A percentile compares a stretch with the other conserved stretches of the same genome.
These are phyloP conservation scores for Corymbia calophylla DNA, from an alignment of 441 rosid genomes.

Conservation along the genomic window DNA sequence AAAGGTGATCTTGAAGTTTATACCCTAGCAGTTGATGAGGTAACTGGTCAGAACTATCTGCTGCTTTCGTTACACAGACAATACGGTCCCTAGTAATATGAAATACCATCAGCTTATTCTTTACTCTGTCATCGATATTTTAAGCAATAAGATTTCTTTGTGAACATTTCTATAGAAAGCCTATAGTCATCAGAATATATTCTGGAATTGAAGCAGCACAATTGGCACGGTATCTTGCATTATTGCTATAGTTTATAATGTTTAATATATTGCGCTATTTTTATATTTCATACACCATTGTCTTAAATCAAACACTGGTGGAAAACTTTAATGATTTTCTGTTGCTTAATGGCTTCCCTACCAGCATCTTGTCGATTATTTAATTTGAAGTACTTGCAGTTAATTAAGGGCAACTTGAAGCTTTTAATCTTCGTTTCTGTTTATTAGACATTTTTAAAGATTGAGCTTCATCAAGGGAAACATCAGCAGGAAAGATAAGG, in stretches of 20 bases:
- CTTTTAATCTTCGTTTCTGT: background rate
- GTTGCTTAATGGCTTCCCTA: background rate
- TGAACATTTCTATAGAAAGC: background rate
- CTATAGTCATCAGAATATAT: background rate
- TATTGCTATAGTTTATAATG: background rate
- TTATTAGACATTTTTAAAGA: background rate
- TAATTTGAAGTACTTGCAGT: background rate
- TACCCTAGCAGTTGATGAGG: slow-evolving; percentile 98
- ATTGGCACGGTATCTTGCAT: background rate
- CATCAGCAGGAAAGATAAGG: background rate
- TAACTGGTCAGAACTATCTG: slow-evolving; percentile 11
- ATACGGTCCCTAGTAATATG: background rate
- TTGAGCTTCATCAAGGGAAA: background rate
- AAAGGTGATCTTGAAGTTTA: slow-evolving; percentile 84
- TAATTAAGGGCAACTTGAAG: background rate
- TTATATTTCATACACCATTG: background rate
- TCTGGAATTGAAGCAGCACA: background rate
- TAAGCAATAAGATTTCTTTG: background rate
- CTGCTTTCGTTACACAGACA: background rate
- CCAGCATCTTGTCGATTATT: background rate
- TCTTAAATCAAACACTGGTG: background rate
- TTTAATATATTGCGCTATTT: background rate
- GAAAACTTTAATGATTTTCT: background rate
- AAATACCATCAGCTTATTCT: background rate
- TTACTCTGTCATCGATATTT: background rate